Evolutionary conservation across 768 basidiomycete species (phyloP), one percentile per base, ranked within the genome.

Genomic region (Rossbeevera mucosa): DNA sequence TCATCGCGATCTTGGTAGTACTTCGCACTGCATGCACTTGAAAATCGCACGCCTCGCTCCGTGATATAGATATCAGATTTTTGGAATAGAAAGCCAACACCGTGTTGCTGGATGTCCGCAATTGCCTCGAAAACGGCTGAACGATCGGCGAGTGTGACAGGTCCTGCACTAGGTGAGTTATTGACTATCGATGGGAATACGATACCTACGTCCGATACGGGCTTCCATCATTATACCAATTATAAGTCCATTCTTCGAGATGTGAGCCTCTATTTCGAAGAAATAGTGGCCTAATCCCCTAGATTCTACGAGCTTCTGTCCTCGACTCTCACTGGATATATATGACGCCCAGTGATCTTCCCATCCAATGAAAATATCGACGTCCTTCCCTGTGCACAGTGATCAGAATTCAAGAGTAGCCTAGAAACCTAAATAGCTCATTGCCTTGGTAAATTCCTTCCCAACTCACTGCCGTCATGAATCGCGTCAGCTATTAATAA

Each of bases 201-300:
- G 11, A 4, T 20, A 57, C 66, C 22, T 51, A 66, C 69, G 65
- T 54, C 67, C 67, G 24, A 69, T 42, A 14, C 52, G 42, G 18
- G 63, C 44, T 40, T 71, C 68, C 44, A 49, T 60, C 69, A 69
- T 71, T 30, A 70, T 41, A 7, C 68, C 68, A 26, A 71, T 44
- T 22, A 69, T 46, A 18, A 33, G 47, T 7, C 68, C 70, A n/a
- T 63, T 66, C 45, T 61, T 58, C 42, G 63, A 59, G 18, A 69
- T 52, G 29, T 68, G 69, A 16, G 68, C 69, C 28, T 64, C 11
- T 29, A 71, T 41, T 38, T 62, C 60, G 22, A 62, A 69, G 42
- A 67, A 67, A 46, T 69, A 71, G 29, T 46, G 58, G 12, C 63
- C 61, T 12, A 71, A 31, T 29, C 61, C 51, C 51, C 45, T 53